Evolutionary conservation across 2,329 filamentous ascomycete genomes (phyloP), one percentile per base, ranked within the genome.

Genomic region (Diaporthe batatas): DNA sequence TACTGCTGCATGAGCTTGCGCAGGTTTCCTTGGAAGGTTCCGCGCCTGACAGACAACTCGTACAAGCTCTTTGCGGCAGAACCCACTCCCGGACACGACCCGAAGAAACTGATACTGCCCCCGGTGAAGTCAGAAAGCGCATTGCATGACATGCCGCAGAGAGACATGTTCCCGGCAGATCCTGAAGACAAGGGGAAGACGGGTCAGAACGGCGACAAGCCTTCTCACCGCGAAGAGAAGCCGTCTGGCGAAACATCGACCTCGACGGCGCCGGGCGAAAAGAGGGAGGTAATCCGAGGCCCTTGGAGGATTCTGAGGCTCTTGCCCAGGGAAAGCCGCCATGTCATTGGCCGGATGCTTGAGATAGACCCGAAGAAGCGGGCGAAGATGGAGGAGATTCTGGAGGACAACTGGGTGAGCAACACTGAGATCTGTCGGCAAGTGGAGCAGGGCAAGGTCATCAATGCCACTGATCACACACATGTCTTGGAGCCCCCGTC

Each of bases 1-100:
- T 99, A 96, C 84, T 98, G 96, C 83, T 99, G 96, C 86, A 99
- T 99, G 96, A 96, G 94, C 6, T 86, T 99, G 54, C 90, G 96
- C 29, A 88, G 96, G 47, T 99, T 99, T 80, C 96, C 96, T 0
- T 99, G 96, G 96, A 99, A 99, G 84, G 91, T 97, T 47, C 96
- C 96, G 6, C 91, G 95, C 53, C 85, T 95, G 81, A 94, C 94
- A 4, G 96, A 99, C 81, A 98, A 97, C 81, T 98, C 95, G 0
- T 99, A 94, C 84, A 95, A 96, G 79, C 89, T 99, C 1, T 99
- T 99, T 80, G 92, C 96, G 18, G 91, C 96, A 1, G 89, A 93
- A 10, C 95, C 96, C 1, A 94, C 95, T 3, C 93, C 93, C 0
- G 93, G 93, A 2, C 88, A 91, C 75, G 88, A 91, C 68, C 89